Base-by-base conservation (phyloP, 352 stramenopile genomes). In the Phytophthora pisi region DNA sequence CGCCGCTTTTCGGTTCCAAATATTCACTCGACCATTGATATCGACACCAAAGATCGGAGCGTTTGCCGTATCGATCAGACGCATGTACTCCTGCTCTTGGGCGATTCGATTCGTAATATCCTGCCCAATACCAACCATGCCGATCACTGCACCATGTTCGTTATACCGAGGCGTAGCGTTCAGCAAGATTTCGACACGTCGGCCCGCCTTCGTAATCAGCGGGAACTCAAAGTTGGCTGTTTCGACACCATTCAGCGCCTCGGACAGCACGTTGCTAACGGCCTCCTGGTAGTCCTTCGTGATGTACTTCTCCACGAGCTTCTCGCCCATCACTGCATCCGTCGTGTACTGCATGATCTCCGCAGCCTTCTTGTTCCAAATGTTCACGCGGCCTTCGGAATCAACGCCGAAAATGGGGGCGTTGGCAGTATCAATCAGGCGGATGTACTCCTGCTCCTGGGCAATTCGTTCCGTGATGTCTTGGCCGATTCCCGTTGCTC, bases 121-220 rank as follows among this genome's bases (percentile, higher is more conserved):
- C 62, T 96, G 87, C 1, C 86, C 88, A 64, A 96, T 95, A 28
- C 89, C 85, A 26, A 96, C 86, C 8, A 96, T 89, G 58, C 92
- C 92, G 36, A 96, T 86, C 55, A 97, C 90, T 34, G 84, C 84
- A 7, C 84, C 84, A n/a, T 84, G 74, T 23, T 78, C 81, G 54
- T 93, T 83, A 45, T 83, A 88, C 6, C 84, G 77, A 3, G 82
- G 74, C 3, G 86, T 92, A 0, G 85, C 85, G 43, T 93, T 62
- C 23, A 62, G 18, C 28, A 84, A 51, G 30, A 84, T 84, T 10
- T 79, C 66, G 0, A 82, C 57, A 16, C 73, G 61, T 20, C 74
- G 53, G 2, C 71, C 74, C 11, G 56, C 52, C 26, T 88, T 90
- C 16, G 75, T 88, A 16, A 84, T 76, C 10, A 90, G 42, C 11